A percentile compares a stretch with the other conserved stretches of the same genome.
phyloP scores from a whole-genome alignment of 2,329 filamentous ascomycete genomes.

The Pestalotiopsis sp. region DNA sequence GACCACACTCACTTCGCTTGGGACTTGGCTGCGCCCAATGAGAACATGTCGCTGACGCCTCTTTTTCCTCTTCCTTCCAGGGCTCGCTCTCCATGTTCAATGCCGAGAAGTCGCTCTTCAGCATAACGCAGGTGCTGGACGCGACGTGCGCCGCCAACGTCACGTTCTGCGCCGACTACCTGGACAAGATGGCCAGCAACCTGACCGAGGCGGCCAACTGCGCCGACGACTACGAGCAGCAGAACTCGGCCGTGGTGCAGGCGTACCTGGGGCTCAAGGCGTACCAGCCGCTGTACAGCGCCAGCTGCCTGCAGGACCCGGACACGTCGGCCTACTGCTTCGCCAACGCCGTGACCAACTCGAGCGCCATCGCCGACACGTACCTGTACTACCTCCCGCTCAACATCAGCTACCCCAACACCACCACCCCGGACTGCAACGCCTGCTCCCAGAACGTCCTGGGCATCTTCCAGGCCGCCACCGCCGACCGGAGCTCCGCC shows the following conservation, averaged over 20 bases:
- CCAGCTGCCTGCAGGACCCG: conserved; percentile 76
- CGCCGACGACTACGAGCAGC: conserved; percentile 66
- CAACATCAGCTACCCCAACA: conserved; percentile 69
- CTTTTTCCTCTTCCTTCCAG: conserved; percentile 43
- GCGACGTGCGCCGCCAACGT: conserved; percentile 73
- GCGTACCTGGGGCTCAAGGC: conserved; percentile 76
- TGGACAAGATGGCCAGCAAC: conserved; percentile 66
- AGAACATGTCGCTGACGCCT: too few species aligned
- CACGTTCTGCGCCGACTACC: conserved; percentile 65
- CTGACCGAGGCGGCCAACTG: conserved; percentile 69
- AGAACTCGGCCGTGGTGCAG: conserved; percentile 72
- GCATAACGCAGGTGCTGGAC: conserved; percentile 78
- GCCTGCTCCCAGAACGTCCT: conserved; percentile 80
- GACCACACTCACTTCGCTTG: conserved; percentile 24
- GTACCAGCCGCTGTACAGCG: conserved; percentile 78
- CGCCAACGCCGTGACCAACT: conserved; percentile 81
- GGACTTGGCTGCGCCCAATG: not conserved
- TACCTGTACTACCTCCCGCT: conserved; percentile 88
- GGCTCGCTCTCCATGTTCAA: conserved; percentile 86
- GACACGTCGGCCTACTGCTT: conserved; percentile 75
- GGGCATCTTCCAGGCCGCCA: conserved; percentile 74
- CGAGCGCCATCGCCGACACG: conserved; percentile 67
- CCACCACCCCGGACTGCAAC: conserved; percentile 73
- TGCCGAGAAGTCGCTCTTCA: conserved; percentile 69
- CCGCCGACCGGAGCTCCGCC: conserved; percentile 65